Conservation (phyloP, 2,329 filamentous ascomycete genomes). For the Penicillium sclerotigenum region DNA sequence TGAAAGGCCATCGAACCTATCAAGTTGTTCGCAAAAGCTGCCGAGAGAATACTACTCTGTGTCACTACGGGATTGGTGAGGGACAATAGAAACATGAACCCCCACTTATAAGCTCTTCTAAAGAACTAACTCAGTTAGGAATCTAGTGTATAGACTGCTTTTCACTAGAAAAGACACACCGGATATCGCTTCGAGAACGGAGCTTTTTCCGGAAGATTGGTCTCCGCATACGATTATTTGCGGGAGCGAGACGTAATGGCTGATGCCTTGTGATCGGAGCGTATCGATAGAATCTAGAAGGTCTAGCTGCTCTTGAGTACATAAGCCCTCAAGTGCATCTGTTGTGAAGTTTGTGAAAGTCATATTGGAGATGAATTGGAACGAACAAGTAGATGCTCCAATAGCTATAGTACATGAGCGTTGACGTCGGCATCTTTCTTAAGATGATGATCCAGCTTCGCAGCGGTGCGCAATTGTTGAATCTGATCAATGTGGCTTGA, state of each 20-base stretch:
- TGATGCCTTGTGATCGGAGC: conserved; percentile 53
- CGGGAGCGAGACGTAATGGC: conserved; percentile 51
- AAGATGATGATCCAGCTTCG: conserved; percentile 29
- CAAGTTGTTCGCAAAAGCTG: conserved; percentile 12
- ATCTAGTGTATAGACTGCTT: conserved; percentile 60
- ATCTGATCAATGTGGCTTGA: conserved; percentile 31
- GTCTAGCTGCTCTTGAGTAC: conserved; percentile 51
- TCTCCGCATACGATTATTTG: conserved; percentile 65
- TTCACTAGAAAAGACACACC: conserved; percentile 60
- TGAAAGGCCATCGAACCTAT: conserved; percentile 18
- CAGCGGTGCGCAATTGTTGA: conserved; percentile 21
- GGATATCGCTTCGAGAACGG: conserved; percentile 59
- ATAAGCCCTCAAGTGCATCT: conserved; percentile 13
- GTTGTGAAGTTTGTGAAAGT: too few species aligned
- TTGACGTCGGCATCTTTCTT: too few species aligned
- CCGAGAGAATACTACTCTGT: conserved; percentile 6
- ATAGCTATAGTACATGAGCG: too few species aligned
- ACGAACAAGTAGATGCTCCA: too few species aligned
- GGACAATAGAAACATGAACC: conserved; percentile 33
- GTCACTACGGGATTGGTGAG: conserved; percentile 35
- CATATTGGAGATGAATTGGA: too few species aligned
- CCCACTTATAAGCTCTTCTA: conserved; percentile 28
- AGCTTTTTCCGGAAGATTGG: conserved; percentile 63
- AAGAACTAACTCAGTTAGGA: conserved; percentile 59
- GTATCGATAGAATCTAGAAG: conserved; percentile 58